These are phyloP conservation scores for Neofusicoccum kwambonambiense DNA, from an alignment of 2,329 filamentous ascomycete species.

Conservation along the genomic window DNA sequence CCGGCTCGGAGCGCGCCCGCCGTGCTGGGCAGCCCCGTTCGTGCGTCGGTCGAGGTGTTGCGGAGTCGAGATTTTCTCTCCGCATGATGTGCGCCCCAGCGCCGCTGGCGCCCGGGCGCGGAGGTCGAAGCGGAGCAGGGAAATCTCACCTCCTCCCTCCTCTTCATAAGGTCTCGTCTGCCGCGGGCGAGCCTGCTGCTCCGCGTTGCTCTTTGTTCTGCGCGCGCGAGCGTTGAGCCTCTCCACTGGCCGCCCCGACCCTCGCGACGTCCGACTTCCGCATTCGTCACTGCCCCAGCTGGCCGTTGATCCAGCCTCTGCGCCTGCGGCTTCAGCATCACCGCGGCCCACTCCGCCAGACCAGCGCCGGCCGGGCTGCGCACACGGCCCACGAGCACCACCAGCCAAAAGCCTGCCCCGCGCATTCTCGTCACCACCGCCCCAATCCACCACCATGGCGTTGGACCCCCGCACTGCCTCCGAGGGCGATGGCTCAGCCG, in stretches of 20 bases:
- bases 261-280: not conserved
- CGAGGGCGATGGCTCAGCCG: constrained; percentile 20
- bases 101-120: not conserved
- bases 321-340: not conserved
- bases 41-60: constrained; percentile 6
- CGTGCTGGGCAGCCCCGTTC: not conserved
- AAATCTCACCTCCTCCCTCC: not conserved
- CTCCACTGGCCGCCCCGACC: not conserved
- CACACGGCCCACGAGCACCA: not conserved
- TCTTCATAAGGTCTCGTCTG: not conserved
- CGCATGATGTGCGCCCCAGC: constrained; percentile 16
- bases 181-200: not conserved
- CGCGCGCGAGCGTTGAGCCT: too few relatives aligned
- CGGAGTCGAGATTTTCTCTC: constrained; percentile 15
- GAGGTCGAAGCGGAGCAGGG: not conserved
- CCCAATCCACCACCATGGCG: constrained; percentile 3
- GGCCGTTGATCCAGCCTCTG: not conserved
- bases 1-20: not conserved
- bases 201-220: not conserved
- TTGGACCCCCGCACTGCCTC: constrained; percentile 22
- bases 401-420: not conserved
- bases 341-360: not conserved
- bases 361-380: not conserved
- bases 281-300: not conserved
- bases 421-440: not conserved